Percentiles rank a stretch among this genome's conserved stretches.
Conservation (phyloP, 1,284 basidiomycete species). For the Heterobasidion occidentale region DNA sequence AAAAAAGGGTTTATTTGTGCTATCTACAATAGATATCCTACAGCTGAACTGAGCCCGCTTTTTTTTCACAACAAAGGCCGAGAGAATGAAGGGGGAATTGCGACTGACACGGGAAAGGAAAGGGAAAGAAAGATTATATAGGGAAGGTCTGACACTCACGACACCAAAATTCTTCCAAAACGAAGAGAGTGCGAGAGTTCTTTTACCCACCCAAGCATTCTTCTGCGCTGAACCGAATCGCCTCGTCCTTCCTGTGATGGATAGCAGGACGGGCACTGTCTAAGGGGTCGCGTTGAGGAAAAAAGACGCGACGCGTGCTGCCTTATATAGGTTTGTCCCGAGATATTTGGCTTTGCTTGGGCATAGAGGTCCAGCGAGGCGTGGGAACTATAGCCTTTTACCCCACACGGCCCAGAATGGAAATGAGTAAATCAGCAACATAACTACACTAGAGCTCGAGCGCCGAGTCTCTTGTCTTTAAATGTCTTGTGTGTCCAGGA, state of each 20-base stretch:
- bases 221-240: conserved; percentile 72
- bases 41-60: too few relatives aligned
- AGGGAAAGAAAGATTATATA: conserved; percentile 31
- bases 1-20: too few relatives aligned
- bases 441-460: too few relatives aligned
- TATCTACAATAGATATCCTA: too few relatives aligned
- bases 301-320: conserved; percentile 6
- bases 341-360: neutral
- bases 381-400: too few relatives aligned
- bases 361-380: too few relatives aligned
- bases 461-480: neutral
- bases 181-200: conserved; percentile 44
- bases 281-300: conserved; percentile 51
- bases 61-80: too few relatives aligned
- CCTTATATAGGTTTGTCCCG: neutral
- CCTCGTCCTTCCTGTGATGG: conserved; percentile 43
- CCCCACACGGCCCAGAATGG: too few relatives aligned
- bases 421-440: too few relatives aligned
- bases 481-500: neutral
- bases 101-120: neutral
- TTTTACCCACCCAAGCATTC: conserved; percentile 43
- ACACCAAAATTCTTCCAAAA: conserved; percentile 33
- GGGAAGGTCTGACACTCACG: conserved; percentile 70
- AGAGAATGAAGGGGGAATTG: neutral
- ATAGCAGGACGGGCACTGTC: conserved; percentile 64